Evolutionary conservation across 169 alveolate species (phyloP).

Genomic region (Plasmodium gaboni): DNA sequence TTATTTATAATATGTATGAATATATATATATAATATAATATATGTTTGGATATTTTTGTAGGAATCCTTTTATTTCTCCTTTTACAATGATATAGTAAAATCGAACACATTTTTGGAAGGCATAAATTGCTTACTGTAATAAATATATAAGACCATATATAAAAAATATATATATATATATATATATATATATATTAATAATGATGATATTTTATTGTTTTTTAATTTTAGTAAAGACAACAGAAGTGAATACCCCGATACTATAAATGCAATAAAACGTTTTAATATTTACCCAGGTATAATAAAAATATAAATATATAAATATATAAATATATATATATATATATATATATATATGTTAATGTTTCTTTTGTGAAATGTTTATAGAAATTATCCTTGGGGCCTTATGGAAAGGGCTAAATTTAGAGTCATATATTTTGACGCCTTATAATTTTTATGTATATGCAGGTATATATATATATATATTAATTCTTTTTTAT

Average conservation of each 20-base stretch:
- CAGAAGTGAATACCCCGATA: constrained; percentile 67
- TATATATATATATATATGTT: neutral
- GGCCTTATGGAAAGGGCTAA: constrained; percentile 37
- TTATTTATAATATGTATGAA: neutral
- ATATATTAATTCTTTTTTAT: neutral
- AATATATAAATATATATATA: too few relatives aligned
- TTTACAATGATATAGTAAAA: constrained; percentile 48
- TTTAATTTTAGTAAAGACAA: constrained; percentile 26
- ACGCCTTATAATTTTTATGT: constrained; percentile 67
- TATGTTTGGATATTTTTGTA: neutral
- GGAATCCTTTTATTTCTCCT: constrained; percentile 72
- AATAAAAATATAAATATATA: neutral
- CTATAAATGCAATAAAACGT: constrained; percentile 63
- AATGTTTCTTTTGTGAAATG: neutral
- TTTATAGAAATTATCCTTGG: constrained; percentile 45
- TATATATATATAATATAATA: neutral
- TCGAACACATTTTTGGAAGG: constrained; percentile 44
- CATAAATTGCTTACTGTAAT: constrained; percentile 35
- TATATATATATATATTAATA: neutral
- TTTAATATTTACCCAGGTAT: constrained; percentile 63
- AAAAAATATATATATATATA: too few relatives aligned
- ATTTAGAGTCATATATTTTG: constrained; percentile 7
- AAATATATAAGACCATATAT: neutral
- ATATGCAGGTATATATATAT: constrained; percentile 33
- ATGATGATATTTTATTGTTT: neutral